These are phyloP conservation scores for Aleurites moluccanus DNA, from an alignment of 441 rosid species.

Conservation along the genomic window DNA sequence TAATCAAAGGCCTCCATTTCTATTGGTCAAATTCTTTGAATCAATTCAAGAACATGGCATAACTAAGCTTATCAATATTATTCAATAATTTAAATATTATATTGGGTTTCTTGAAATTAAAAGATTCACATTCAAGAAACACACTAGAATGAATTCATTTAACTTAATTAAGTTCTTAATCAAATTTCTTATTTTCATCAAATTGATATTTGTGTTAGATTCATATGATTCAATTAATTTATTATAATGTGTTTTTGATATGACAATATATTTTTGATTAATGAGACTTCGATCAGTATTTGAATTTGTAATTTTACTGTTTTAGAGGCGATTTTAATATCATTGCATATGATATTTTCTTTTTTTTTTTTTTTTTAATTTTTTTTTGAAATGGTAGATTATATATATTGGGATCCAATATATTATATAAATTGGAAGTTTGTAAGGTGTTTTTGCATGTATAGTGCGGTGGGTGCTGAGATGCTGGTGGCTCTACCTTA, in stretches of 20 bases:
- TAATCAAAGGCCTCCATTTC: neutral
- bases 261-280: too few relatives aligned
- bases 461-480: slow-evolving; percentile 24
- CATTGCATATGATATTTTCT: neutral
- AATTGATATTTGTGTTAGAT: neutral
- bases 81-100: too few relatives aligned
- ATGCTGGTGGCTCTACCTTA: slow-evolving; percentile 12
- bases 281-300: too few relatives aligned
- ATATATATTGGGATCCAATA: neutral
- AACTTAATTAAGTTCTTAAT: too few relatives aligned
- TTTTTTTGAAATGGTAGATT: neutral
- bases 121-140: too few relatives aligned
- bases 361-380: too few relatives aligned
- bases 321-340: too few relatives aligned
- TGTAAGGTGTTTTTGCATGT: slow-evolving; percentile 27
- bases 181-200: neutral
- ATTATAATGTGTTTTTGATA: too few relatives aligned
- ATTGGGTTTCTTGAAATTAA: too few relatives aligned
- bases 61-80: too few relatives aligned
- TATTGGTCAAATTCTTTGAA: neutral
- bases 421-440: slow-evolving; percentile 17
- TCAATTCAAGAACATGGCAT: neutral
- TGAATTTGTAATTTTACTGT: too few relatives aligned
- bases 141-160: too few relatives aligned
- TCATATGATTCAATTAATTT: neutral